Evolutionary conservation across 1,284 basidiomycete genomes (phyloP), one percentile per base, ranked within the genome.

Genomic region (Mrakiaceae sp.): DNA sequence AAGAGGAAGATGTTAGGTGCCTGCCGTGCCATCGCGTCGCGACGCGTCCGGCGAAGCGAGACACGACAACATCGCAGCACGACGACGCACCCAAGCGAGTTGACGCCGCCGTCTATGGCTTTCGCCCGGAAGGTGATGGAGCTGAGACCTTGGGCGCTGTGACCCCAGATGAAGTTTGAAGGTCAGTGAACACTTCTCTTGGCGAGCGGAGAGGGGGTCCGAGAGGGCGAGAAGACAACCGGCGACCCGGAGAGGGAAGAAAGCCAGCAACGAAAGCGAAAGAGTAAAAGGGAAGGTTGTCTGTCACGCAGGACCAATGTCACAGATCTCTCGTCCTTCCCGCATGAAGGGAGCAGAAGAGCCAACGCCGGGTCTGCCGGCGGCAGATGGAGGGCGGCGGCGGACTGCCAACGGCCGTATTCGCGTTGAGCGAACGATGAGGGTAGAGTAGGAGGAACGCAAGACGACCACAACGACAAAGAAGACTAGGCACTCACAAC

Each of bases 391-490:
- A 16, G 9, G 12, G 12, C 16, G 16, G 40, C 5, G 54, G 39
- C 5, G 39, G 14, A 49, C 8, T 49, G 48, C 48, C 8, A 49
- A 49, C 39, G 11, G 56, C 62, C 9, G 62, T 57, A 5, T 54
- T 54, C 14, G 62, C 48, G 49, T 63, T 54, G n/a, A 63, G 51
- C 48, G 62, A 53, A 7, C 56, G 56, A 39, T 57, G 54, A 4
- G 58, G 50, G n/a, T 46, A 39, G 42, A 49, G 51, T 12, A 64
- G 47, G 39, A 59, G 57, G 14, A 52, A 48, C 5, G 60, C 53
- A n/a, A 47, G 43, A 16, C 60, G 58, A 3, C 58, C 63, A 47
- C 62, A 47, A 44, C 5, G 52, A 27, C 12, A 3, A 52, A 42
- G 4, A 12, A 48, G 48, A 9, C n/a, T 3, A 40, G 39, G 16